Base-by-base conservation (phyloP, 352 stramenopile genomes). In the Paralagenidium karlingii region DNA sequence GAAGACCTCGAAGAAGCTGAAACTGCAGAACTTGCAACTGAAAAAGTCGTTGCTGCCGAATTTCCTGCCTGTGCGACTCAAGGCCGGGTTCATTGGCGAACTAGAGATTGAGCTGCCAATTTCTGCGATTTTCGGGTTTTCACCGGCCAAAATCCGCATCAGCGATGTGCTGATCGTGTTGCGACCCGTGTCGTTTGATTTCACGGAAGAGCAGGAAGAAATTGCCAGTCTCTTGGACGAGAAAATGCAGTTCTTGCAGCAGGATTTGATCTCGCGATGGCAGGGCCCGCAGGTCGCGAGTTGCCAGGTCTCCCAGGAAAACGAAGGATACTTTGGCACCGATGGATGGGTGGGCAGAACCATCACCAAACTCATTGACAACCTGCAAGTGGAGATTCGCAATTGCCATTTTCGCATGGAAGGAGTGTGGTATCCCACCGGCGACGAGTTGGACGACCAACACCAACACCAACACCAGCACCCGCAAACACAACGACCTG, bases 281-380 rank as follows among this genome's bases (percentile, higher is more conserved):
- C 67, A 66, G 13, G 79, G 79, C 0, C 74, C 74, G 3, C 55
- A 70, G 26, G 61, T 86, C 15, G 60, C 73, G 1, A 68, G 82
- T 44, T 82, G 74, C 44, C 60, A 53, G 0, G 65, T 84, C 12
- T 53, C 65, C 0, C 65, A 82, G 31, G 79, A 90, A 40, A 85
- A 62, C 27, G 76, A 91, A 47, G 80, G 80, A 0, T 94, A 94
- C 48, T 94, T 91, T 45, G 80, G 80, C 28, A 85, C 81, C 0
- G 76, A 94, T 33, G 80, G 80, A 22, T 94, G 78, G 71, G 80
- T 94, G 29, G 80, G 80, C 27, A 64, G 80, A 19, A 90, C 80
- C 11, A 84, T 94, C 58, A 90, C 80, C 8, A 88, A 90, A 39
- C 63, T 94, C 28, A 94, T 94, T 49, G 80, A 94, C 54, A 94